A percentile compares a stretch with the other conserved stretches of the same genome.
Evolutionary conservation across 2,329 filamentous ascomycete species (phyloP).

Genomic region (Colletotrichum sp.): DNA sequence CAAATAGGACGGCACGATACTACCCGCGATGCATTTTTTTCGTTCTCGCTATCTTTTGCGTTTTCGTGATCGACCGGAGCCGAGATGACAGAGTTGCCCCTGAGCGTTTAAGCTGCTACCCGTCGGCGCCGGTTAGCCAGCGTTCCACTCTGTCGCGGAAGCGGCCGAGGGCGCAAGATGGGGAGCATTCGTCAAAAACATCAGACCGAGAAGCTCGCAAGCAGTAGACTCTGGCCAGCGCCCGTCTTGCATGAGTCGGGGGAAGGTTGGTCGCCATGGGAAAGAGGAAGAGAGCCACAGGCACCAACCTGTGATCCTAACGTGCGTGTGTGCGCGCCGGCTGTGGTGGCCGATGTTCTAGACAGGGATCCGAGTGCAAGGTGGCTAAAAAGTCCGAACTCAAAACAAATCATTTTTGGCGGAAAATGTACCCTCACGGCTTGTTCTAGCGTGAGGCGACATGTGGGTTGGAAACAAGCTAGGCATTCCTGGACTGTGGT

Average conservation of each 20-base stretch:
- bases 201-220: background rate
- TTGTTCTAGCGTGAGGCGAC: background rate
- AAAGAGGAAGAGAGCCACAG: background rate
- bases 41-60: background rate
- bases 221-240: background rate
- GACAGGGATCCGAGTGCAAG: background rate
- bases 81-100: slow-evolving; percentile 12
- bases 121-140: background rate
- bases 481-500: background rate
- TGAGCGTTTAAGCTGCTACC: background rate
- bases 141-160: background rate
- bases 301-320: slow-evolving; percentile 2
- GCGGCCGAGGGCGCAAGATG: background rate
- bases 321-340: slow-evolving; percentile 3
- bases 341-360: background rate
- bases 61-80: background rate
- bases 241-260: background rate
- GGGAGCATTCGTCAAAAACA: background rate
- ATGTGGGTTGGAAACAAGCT: background rate
- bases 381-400: background rate
- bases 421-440: background rate
- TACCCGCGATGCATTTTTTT: background rate
- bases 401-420: background rate
- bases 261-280: background rate
- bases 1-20: background rate